Conservation (phyloP, 495 filamentous ascomycete species). For the Tuber umbilicatum region DNA sequence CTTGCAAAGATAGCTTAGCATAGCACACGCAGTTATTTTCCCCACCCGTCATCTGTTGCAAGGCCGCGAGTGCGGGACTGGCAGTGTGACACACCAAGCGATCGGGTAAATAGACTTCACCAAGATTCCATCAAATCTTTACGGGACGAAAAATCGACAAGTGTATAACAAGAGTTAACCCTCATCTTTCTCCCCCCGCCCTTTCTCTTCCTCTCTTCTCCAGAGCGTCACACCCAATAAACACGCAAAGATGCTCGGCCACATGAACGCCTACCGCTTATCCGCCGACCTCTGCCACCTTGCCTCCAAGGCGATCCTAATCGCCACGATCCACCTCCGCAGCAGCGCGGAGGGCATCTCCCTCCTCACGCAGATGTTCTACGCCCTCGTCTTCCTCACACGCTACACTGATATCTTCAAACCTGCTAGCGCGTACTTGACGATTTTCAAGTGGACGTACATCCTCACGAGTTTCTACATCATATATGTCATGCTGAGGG, state of each 20-base stretch:
- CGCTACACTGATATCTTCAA: slow-evolving; percentile 80
- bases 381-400: slow-evolving; percentile 74
- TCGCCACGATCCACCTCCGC: slow-evolving; percentile 85
- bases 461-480: slow-evolving; percentile 79
- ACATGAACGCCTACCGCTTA: slow-evolving; percentile 65
- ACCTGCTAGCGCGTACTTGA: slow-evolving; percentile 53
- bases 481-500: slow-evolving; percentile 73
- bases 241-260: not conserved
- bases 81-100: not conserved
- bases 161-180: not conserved
- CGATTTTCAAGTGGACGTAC: slow-evolving; percentile 79
- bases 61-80: not conserved
- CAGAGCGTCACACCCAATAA: not conserved
- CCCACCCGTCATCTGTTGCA: not conserved
- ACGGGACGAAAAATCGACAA: not conserved
- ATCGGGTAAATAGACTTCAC: not conserved
- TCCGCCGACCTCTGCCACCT: slow-evolving; percentile 77
- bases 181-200: not conserved
- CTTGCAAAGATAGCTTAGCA: not conserved
- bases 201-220: not conserved
- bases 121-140: not conserved
- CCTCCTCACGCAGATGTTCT: slow-evolving; percentile 87
- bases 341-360: slow-evolving; percentile 89
- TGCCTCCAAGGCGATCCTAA: slow-evolving; percentile 76
- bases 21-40: not conserved